Evolutionary conservation across 139 green algal species (phyloP).

Genomic region (Chlamydomonas sphaeroides): DNA sequence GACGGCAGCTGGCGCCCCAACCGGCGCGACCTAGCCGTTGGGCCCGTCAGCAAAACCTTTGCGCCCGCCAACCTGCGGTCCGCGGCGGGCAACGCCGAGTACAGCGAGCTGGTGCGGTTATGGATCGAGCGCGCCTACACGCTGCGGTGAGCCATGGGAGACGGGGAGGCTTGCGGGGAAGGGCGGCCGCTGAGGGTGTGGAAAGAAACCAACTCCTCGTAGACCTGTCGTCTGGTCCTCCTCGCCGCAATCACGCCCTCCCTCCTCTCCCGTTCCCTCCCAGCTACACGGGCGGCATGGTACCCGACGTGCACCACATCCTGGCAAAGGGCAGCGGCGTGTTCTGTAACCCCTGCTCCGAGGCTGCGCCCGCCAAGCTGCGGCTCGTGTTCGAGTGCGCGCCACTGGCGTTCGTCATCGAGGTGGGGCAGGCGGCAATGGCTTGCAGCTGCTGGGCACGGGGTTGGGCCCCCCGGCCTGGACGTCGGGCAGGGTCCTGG

Average conservation of each 20-base stretch:
- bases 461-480: no score
- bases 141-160: slow-evolving; percentile 38
- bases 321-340: slow-evolving; percentile 85
- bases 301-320: slow-evolving; percentile 91
- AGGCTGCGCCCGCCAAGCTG: slow-evolving; percentile 78
- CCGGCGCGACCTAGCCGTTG: background rate
- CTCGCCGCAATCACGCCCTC: no score
- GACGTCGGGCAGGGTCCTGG: no score
- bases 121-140: slow-evolving; percentile 41
- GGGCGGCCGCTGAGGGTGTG: no score
- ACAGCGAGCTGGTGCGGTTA: slow-evolving; percentile 46
- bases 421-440: slow-evolving; percentile 60
- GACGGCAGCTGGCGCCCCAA: slow-evolving; percentile 3
- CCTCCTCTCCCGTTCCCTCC: slow-evolving; percentile 49
- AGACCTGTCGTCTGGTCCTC: no score
- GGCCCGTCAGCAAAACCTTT: slow-evolving; percentile 46
- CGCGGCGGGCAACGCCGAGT: slow-evolving; percentile 62
- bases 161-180: no score
- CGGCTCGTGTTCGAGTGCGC: slow-evolving; percentile 86
- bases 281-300: slow-evolving; percentile 82
- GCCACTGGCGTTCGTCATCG: slow-evolving; percentile 78
- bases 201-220: no score
- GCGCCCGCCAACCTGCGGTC: slow-evolving; percentile 85
- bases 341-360: slow-evolving; percentile 83
- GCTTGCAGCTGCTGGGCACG: no score